phyloP scores from a whole-genome alignment of 805 yeast genomes.

The Schwanniomyces polymorphus region DNA sequence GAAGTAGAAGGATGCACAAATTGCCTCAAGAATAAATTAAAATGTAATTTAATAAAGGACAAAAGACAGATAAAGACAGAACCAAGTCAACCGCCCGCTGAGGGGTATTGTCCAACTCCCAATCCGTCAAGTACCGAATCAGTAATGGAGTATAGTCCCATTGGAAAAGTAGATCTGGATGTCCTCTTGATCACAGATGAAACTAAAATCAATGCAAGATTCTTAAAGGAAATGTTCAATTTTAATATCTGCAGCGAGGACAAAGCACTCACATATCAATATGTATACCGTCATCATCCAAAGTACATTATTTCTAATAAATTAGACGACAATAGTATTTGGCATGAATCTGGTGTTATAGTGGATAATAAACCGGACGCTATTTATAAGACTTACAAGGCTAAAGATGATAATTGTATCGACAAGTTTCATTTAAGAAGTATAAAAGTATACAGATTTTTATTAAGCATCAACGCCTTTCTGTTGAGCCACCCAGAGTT shows the following conservation, averaged over 20 bases:
- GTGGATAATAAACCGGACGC: conserved; percentile 11
- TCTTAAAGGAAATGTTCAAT: conserved; percentile 18
- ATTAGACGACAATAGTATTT: conserved; percentile 17
- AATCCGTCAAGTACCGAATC: neutral
- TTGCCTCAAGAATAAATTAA: conserved; percentile 20
- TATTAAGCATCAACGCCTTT: conserved; percentile 29
- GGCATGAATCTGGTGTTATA: conserved; percentile 26
- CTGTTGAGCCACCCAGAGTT: conserved; percentile 24
- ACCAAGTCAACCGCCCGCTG: neutral
- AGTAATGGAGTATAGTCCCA: neutral
- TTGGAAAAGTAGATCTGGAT: neutral
- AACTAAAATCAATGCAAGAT: conserved; percentile 6
- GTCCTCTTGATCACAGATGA: neutral
- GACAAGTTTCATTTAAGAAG: conserved; percentile 13
- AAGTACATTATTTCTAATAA: conserved; percentile 20
- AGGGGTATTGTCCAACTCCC: neutral
- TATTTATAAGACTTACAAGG: conserved; percentile 5
- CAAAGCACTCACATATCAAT: conserved; percentile 18
- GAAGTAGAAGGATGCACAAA: conserved; percentile 26
- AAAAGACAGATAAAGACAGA: neutral
- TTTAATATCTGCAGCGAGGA: conserved; percentile 23
- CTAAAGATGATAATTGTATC: conserved; percentile 3
- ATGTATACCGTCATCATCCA: conserved; percentile 25
- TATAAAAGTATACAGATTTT: conserved; percentile 12
- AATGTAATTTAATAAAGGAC: conserved; percentile 16